phyloP scores from a whole-genome alignment of 495 filamentous ascomycete genomes.

The Neurospora sp. region DNA sequence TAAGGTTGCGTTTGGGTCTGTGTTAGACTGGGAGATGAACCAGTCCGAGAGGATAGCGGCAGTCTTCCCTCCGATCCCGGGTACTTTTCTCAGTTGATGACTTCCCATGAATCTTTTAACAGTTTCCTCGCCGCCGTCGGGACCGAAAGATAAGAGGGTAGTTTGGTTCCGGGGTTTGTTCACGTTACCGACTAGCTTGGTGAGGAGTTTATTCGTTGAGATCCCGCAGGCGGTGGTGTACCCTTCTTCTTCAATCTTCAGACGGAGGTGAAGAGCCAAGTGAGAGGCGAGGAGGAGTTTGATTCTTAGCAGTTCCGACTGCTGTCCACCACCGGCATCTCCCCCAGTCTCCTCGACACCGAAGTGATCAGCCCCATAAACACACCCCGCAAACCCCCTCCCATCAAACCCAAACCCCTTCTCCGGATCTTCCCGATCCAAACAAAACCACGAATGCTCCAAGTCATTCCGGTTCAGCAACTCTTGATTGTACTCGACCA shows the following conservation, averaged over 20 bases:
- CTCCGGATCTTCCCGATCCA: slow-evolving; percentile 66
- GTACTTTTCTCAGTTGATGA: slow-evolving; percentile 72
- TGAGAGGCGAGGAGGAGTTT: slow-evolving; percentile 63
- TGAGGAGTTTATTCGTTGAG: slow-evolving; percentile 71
- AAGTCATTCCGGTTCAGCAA: slow-evolving; percentile 60
- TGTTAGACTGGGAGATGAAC: slow-evolving; percentile 36
- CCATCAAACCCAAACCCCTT: slow-evolving; percentile 72
- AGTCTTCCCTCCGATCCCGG: slow-evolving; percentile 75
- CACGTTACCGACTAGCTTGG: slow-evolving; percentile 74
- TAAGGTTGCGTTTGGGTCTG: slow-evolving; percentile 15
- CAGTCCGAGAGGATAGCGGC: slow-evolving; percentile 57
- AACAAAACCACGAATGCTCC: slow-evolving; percentile 63
- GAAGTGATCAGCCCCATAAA: slow-evolving; percentile 7
- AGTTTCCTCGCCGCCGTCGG: slow-evolving; percentile 44
- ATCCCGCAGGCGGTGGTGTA: slow-evolving; percentile 85
- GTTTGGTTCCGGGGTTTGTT: slow-evolving; percentile 86
- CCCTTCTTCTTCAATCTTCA: slow-evolving; percentile 63
- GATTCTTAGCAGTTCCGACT: slow-evolving; percentile 27
- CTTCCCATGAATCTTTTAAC: slow-evolving; percentile 60
- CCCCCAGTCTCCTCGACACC: background rate
- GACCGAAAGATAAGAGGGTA: slow-evolving; percentile 45
- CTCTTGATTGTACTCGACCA: slow-evolving; percentile 67
- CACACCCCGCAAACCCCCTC: slow-evolving; percentile 34
- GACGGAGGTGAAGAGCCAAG: slow-evolving; percentile 60
- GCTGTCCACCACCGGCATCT: slow-evolving; percentile 3